These are phyloP conservation scores for Cercophora sp. DNA, from an alignment of 495 filamentous ascomycete species.

Conservation along the genomic window DNA sequence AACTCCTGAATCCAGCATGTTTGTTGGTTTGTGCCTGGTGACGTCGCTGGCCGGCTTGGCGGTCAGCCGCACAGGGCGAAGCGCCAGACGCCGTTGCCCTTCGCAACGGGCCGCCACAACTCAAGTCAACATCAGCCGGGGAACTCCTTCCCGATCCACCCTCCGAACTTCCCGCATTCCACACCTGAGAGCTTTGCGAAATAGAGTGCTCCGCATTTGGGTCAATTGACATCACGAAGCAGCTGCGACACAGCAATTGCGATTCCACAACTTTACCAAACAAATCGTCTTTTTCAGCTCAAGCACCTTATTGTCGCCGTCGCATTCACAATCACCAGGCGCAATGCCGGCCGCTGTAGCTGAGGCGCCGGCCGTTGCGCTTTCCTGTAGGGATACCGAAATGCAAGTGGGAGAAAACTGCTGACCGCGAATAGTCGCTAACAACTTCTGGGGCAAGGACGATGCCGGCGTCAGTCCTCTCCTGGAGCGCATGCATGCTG, in stretches of 20 bases:
- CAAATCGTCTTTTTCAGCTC: neutral
- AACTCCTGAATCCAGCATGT: too few species aligned
- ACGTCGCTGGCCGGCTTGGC: too few species aligned
- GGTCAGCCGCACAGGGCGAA: conserved; percentile 6
- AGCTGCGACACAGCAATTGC: neutral
- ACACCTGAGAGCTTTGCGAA: too few species aligned
- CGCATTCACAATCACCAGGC: conserved; percentile 11
- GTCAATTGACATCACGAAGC: neutral
- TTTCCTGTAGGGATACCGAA: conserved; percentile 36
- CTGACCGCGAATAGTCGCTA: conserved; percentile 63
- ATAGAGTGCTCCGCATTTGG: neutral
- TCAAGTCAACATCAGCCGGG: conserved; percentile 3
- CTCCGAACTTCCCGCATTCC: conserved; percentile 7
- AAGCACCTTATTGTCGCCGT: neutral
- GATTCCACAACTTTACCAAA: neutral
- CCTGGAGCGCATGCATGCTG: conserved; percentile 92
- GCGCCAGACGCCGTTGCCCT: conserved; percentile 4
- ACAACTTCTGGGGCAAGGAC: conserved; percentile 99
- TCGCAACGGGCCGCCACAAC: conserved; percentile 4
- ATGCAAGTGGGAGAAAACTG: neutral
- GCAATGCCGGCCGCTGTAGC: conserved; percentile 30
- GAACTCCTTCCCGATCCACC: conserved; percentile 11
- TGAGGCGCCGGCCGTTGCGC: conserved; percentile 42
- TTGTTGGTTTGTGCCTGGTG: too few species aligned
- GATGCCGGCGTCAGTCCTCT: conserved; percentile 92